Percentiles rank a stretch among this genome's conserved stretches.
Conservation (phyloP, 1,139 yeast genomes). For the Lipomyces yarrowii region DNA sequence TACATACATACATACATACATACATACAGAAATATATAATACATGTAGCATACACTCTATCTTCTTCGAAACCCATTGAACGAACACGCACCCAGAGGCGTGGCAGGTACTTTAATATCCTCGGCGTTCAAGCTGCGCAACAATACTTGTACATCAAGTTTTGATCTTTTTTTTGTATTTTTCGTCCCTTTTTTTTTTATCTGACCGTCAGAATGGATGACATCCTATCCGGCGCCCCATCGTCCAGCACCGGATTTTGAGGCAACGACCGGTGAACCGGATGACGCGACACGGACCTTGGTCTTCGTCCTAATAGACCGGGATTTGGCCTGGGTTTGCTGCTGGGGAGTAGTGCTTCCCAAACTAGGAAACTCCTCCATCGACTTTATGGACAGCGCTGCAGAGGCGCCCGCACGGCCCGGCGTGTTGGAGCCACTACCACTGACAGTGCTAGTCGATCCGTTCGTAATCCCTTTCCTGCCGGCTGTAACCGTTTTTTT, state of each 20-base stretch:
- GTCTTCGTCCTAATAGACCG: not conserved
- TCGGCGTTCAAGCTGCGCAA: not conserved
- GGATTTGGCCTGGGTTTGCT: constrained; percentile 3
- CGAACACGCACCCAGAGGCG: not conserved
- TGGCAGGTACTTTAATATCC: not conserved
- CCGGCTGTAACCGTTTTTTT: not conserved
- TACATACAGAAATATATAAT: not conserved
- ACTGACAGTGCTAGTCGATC: not conserved
- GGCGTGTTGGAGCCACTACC: not conserved
- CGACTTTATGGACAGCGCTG: constrained; percentile 13
- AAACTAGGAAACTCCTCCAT: constrained; percentile 21
- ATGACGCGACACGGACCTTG: not conserved
- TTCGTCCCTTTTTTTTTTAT: not conserved
- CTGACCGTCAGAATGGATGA: not conserved
- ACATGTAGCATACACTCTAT: not conserved
- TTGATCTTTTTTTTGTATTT: not conserved
- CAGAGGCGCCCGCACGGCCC: not conserved
- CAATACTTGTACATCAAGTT: not conserved
- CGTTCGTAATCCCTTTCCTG: not conserved
- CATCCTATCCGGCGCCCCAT: constrained; percentile 2
- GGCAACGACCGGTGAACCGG: not conserved
- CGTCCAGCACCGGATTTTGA: not conserved
- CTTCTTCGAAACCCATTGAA: not conserved
- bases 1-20: not conserved
- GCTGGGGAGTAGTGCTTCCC: constrained; percentile 1